Conservation (phyloP, 2,329 filamentous ascomycete species). For the Fusarium penzigii region DNA sequence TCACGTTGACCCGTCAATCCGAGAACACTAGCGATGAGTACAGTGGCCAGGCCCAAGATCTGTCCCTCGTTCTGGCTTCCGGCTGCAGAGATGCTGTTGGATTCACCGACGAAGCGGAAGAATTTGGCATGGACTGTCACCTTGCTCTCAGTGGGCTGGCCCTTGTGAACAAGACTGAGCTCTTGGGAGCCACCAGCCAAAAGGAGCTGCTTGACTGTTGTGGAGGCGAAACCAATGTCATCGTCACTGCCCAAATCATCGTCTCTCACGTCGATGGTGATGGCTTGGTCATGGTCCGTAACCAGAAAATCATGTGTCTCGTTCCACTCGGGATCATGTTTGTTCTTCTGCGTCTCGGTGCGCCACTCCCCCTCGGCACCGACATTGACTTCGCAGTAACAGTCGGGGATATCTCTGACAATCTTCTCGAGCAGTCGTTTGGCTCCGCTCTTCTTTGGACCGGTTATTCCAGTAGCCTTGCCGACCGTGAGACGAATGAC, state of each 20-base stretch:
- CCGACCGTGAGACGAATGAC: conserved; percentile 26
- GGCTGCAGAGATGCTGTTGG: conserved; percentile 17
- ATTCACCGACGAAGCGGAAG: conserved; percentile 21
- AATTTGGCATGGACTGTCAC: conserved; percentile 25
- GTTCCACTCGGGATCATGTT: conserved; percentile 25
- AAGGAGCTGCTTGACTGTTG: conserved; percentile 24
- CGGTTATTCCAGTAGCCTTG: conserved; percentile 20
- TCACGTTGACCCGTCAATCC: conserved; percentile 24
- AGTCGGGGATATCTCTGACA: conserved; percentile 27
- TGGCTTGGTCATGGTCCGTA: conserved; percentile 25
- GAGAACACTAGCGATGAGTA: conserved; percentile 23
- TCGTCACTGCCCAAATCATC: conserved; percentile 26
- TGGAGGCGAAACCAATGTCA: conserved; percentile 24
- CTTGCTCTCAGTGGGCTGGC: conserved; percentile 18
- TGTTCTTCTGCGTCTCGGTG: conserved; percentile 27
- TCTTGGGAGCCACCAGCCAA: conserved; percentile 21
- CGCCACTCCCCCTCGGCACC: conserved; percentile 28
- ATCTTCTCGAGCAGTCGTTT: conserved; percentile 23
- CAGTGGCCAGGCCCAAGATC: conserved; percentile 25
- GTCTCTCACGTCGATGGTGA: conserved; percentile 23
- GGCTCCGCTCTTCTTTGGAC: conserved; percentile 26
- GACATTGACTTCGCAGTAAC: conserved; percentile 24
- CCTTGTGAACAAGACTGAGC: conserved; percentile 22
- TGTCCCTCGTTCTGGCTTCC: conserved; percentile 19
- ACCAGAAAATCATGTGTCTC: conserved; percentile 30